These are phyloP conservation scores for Russula dissimulans DNA, from an alignment of 768 basidiomycete genomes.

Conservation along the genomic window DNA sequence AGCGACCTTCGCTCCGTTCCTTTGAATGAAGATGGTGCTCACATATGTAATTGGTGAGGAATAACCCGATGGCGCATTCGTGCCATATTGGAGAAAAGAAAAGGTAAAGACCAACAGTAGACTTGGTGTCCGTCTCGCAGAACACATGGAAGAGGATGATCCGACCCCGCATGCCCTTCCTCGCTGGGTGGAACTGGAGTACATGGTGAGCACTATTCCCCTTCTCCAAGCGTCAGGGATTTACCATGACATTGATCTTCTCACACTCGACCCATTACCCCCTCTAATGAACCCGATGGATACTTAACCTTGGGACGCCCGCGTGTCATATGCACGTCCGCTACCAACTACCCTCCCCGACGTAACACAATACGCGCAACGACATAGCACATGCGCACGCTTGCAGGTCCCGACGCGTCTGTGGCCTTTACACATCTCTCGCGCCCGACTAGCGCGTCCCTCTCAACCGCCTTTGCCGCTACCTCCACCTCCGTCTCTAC, in stretches of 20 bases:
- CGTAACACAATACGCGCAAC: no score
- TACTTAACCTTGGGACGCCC: no score
- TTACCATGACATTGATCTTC: no score
- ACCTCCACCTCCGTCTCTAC: constrained; percentile 9
- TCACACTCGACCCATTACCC: no score
- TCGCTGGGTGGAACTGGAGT: constrained; percentile 91
- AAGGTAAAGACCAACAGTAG: not conserved
- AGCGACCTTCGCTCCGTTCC: no score
- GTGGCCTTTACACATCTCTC: constrained; percentile 88
- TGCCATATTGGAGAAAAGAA: not conserved
- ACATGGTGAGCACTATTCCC: constrained; percentile 42
- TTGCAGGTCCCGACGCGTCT: constrained; percentile 55
- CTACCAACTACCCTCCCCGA: no score
- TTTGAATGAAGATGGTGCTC: constrained; percentile 20
- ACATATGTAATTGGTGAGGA: constrained; percentile 25
- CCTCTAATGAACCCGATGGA: no score
- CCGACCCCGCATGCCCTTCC: constrained; percentile 58
- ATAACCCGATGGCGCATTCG: not conserved
- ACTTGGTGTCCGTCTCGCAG: constrained; percentile 30
- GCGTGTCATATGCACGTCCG: no score
- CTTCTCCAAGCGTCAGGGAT: no score
- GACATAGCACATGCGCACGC: constrained; percentile 68
- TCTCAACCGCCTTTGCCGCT: constrained; percentile 31
- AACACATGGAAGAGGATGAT: constrained; percentile 96
- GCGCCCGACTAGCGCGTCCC: constrained; percentile 47